Percentiles rank a stretch among this genome's conserved stretches.
These are phyloP conservation scores for Cercophora sp. DNA, from an alignment of 495 filamentous ascomycete genomes.

Conservation along the genomic window DNA sequence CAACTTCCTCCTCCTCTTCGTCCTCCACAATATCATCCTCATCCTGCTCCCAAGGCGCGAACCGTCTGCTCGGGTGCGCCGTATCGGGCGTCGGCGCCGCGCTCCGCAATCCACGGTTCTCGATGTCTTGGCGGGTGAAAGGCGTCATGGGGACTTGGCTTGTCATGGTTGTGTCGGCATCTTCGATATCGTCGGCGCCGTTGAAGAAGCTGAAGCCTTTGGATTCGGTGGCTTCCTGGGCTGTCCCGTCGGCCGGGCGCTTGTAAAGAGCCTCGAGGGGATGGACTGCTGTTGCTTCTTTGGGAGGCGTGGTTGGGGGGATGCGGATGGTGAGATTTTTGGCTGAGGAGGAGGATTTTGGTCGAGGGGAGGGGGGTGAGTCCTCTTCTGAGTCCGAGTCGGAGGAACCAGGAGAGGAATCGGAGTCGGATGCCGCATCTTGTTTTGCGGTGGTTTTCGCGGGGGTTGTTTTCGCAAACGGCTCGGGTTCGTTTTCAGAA, in stretches of 20 bases:
- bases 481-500: background rate
- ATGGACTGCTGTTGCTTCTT: conserved; percentile 55
- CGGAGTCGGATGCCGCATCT: background rate
- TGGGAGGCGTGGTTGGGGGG: conserved; percentile 36
- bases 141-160: conserved; percentile 67
- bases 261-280: conserved; percentile 91
- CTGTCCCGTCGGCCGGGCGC: conserved; percentile 42
- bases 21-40: conserved; percentile 36
- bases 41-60: conserved; percentile 46
- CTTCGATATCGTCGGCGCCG: conserved; percentile 36
- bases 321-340: conserved; percentile 51
- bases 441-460: background rate
- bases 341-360: conserved; percentile 40
- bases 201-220: conserved; percentile 51
- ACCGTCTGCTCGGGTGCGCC: conserved; percentile 60
- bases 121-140: conserved; percentile 72
- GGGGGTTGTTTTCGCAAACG: background rate
- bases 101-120: conserved; percentile 67
- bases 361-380: conserved; percentile 26
- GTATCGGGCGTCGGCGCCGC: conserved; percentile 95
- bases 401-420: conserved; percentile 12
- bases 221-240: conserved; percentile 18
- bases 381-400: too few relatives aligned
- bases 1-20: conserved; percentile 32
- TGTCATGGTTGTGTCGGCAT: conserved; percentile 23